Evolutionary conservation across 1,284 basidiomycete species (phyloP).

Genomic region (Trichosporon faecale): DNA sequence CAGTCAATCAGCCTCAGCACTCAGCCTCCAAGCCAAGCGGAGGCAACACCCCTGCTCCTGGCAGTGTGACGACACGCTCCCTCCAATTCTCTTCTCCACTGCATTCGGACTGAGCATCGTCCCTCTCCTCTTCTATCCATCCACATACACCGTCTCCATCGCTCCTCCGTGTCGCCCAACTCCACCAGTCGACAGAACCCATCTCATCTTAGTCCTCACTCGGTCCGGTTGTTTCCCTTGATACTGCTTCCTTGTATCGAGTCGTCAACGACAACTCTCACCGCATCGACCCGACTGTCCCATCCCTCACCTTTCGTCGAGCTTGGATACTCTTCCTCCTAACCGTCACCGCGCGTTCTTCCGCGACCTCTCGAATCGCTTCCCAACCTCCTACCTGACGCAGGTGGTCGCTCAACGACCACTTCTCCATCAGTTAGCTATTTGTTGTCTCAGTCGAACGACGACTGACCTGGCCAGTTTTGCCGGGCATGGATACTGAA

Average conservation of each 20-base stretch:
- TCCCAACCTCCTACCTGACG: background rate
- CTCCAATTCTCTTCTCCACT: conserved; percentile 11
- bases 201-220: background rate
- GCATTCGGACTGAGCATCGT: conserved; percentile 1
- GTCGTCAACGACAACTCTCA: background rate
- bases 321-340: conserved; percentile 2
- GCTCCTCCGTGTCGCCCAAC: background rate
- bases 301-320: background rate
- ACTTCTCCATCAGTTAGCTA: background rate
- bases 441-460: background rate
- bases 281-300: conserved; percentile 8
- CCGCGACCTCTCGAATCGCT: background rate
- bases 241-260: background rate
- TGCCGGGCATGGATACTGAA: conserved; percentile 64
- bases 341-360: background rate
- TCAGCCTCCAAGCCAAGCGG: background rate
- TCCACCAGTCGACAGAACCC: background rate
- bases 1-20: background rate
- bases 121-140: conserved; percentile 7
- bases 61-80: conserved; percentile 10
- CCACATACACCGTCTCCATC: conserved; percentile 10
- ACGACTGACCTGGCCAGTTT: conserved; percentile 14
- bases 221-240: background rate
- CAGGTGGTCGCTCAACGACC: background rate
- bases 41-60: conserved; percentile 4